Conservation (phyloP, 1,284 basidiomycete genomes). For the Apiotrichum sp. region DNA sequence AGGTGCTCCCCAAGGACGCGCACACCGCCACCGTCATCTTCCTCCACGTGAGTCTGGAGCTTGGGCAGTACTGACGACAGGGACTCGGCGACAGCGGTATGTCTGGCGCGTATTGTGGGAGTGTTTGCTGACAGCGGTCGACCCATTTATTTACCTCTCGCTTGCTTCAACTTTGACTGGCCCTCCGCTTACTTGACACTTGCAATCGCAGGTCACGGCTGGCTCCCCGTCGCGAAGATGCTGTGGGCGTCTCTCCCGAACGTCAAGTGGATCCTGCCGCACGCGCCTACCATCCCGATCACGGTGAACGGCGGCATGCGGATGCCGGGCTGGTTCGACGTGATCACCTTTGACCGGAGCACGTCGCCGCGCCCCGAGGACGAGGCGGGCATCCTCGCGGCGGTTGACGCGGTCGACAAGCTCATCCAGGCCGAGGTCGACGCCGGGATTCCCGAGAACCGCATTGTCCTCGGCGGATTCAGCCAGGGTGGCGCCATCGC, state of each 20-base stretch:
- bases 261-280: conserved; percentile 76
- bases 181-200: not conserved
- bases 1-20: conserved; percentile 39
- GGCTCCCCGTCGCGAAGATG: conserved; percentile 69
- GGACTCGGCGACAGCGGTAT: conserved; percentile 41
- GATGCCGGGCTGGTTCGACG: conserved; percentile 62
- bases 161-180: not conserved
- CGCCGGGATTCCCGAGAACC: conserved; percentile 58
- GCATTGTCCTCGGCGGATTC: conserved; percentile 71
- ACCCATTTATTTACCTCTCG: no score
- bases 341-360: conserved; percentile 59
- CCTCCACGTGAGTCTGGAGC: conserved; percentile 64
- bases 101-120: no score
- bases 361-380: conserved; percentile 61
- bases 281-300: conserved; percentile 56
- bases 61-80: conserved; percentile 21
- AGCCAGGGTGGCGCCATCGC: conserved; percentile 82
- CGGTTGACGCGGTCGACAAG: conserved; percentile 59
- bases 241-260: conserved; percentile 57
- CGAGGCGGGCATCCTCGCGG: conserved; percentile 59
- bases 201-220: conserved; percentile 55
- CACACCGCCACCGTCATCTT: conserved; percentile 86
- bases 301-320: conserved; percentile 41
- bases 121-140: no score
- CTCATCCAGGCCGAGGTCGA: conserved; percentile 70